A percentile compares a stretch with the other conserved stretches of the same genome.
Evolutionary conservation across 306 rosid species (phyloP).

Genomic region (Medicago ruthenica): DNA sequence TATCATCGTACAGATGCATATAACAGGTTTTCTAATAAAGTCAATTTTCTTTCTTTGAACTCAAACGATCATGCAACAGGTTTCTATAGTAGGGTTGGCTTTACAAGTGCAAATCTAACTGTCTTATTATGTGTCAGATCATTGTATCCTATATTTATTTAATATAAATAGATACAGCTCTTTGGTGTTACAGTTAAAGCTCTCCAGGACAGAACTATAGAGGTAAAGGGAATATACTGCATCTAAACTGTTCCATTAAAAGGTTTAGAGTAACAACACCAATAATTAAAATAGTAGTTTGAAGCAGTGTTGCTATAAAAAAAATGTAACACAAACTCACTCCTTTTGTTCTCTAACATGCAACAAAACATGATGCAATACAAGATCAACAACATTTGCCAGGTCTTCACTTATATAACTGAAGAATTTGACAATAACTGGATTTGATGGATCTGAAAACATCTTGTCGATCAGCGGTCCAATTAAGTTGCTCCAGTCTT

Average conservation of each 20-base stretch:
- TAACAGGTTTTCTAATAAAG: slow-evolving; percentile 23
- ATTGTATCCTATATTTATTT: background rate
- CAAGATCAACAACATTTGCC: slow-evolving; percentile 69
- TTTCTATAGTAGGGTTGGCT: slow-evolving; percentile 17
- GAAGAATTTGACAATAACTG: slow-evolving; percentile 71
- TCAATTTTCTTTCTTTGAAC: slow-evolving; percentile 14
- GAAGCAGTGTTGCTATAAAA: slow-evolving; percentile 17
- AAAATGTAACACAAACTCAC: slow-evolving; percentile 56
- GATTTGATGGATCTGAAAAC: slow-evolving; percentile 92
- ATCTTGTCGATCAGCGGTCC: slow-evolving; percentile 84
- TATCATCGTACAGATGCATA: slow-evolving; percentile 15
- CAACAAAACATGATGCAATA: slow-evolving; percentile 66
- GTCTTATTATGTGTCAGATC: background rate
- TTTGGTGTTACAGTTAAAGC: slow-evolving; percentile 13
- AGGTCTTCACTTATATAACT: slow-evolving; percentile 76
- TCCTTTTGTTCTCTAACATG: slow-evolving; percentile 64
- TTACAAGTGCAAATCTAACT: slow-evolving; percentile 8
- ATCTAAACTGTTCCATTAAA: slow-evolving; percentile 21
- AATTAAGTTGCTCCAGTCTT: slow-evolving; percentile 71
- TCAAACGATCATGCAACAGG: background rate
- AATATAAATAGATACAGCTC: slow-evolving; percentile 8
- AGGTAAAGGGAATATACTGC: slow-evolving; percentile 4
- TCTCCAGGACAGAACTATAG: background rate
- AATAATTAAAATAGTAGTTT: slow-evolving; percentile 7
- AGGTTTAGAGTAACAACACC: slow-evolving; percentile 15